A percentile compares a stretch with the other conserved stretches of the same genome.
Evolutionary conservation across 805 yeast genomes (phyloP).

Genomic region (Ogataea haglerorum): DNA sequence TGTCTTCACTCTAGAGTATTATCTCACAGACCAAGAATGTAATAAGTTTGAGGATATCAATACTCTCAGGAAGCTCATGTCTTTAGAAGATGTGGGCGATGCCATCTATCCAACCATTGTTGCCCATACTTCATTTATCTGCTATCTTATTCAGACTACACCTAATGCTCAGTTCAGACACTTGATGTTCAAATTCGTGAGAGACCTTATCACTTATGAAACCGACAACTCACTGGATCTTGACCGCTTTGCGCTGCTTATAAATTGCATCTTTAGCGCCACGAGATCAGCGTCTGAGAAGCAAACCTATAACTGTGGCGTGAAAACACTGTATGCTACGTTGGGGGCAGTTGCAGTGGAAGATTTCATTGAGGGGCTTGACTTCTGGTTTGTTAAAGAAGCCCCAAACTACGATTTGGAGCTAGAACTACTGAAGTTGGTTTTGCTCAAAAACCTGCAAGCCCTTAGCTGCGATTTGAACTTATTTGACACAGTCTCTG

Average conservation of each 20-base stretch:
- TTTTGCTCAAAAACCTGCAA: slow-evolving; percentile 12
- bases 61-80: slow-evolving; percentile 11
- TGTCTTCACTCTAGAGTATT: slow-evolving; percentile 9
- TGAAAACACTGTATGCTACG: slow-evolving; percentile 11
- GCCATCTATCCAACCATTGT: slow-evolving; percentile 8
- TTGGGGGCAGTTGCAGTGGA: slow-evolving; percentile 17
- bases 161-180: slow-evolving; percentile 12
- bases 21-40: neutral
- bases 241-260: slow-evolving; percentile 10
- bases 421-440: slow-evolving; percentile 18
- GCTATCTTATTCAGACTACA: slow-evolving; percentile 13
- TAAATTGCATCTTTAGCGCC: slow-evolving; percentile 12
- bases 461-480: slow-evolving; percentile 3
- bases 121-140: slow-evolving; percentile 9
- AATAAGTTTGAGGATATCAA: slow-evolving; percentile 11
- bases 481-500: slow-evolving; percentile 7
- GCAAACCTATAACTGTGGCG: slow-evolving; percentile 13
- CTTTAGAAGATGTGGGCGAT: slow-evolving; percentile 15
- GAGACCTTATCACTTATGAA: slow-evolving; percentile 20
- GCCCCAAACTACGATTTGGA: slow-evolving; percentile 9
- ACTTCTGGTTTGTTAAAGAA: slow-evolving; percentile 10
- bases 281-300: slow-evolving; percentile 9
- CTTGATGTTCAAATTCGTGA: slow-evolving; percentile 14
- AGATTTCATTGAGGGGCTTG: slow-evolving; percentile 19
- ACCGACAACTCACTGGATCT: slow-evolving; percentile 15